Evolutionary conservation across 768 basidiomycete species (phyloP), one percentile per base, ranked within the genome.

Genomic region (Mycena leptocephala): DNA sequence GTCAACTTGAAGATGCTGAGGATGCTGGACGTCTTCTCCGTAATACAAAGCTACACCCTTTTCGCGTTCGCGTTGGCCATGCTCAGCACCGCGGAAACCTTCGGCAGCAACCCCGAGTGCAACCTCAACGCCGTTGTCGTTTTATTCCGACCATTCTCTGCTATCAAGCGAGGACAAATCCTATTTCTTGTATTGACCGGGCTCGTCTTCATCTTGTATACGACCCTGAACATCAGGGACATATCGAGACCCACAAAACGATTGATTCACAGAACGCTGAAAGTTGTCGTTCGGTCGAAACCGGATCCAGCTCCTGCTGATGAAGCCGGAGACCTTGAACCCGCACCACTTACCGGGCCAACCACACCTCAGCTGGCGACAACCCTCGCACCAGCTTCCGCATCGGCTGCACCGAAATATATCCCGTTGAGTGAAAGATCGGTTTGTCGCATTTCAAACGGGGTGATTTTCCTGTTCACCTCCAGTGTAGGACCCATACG

Each of bases 131-230:
- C 79, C 9, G 65, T 75, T 32, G 75, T 74, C 3, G 75, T 76
- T 30, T 24, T 78, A 32, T 78, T 78, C 53, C 74, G 72, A 20
- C 77, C 77, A 22, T 78, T 80, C 51, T 68, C 77, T 26, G 78
- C 75, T 14, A 55, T 80, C 20, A 51, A 74, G 20, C 24, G 37
- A 3, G 77, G 79, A 8, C 58, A 70, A 5, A 70, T 69, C 24
- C 26, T 75, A 7, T 48, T 39, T 37, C 48, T 37, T 6, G 51
- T 64, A 11, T 16, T 70, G 61, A 46, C 51, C 33, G 61, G 14
- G 35, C 56, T 69, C 55, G 56, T 58, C 33, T 10, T 39, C 30
- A 35, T 63, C 1, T 1, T 58, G 10, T 64, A 75, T 18, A 62
- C 35, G 5, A 28, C 22, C 24, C 6, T 75, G 14, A 24, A 58